Evolutionary conservation across 2,329 filamentous ascomycete species (phyloP), one percentile per base, ranked within the genome.

Genomic region (Pseudogymnoascus sp.): DNA sequence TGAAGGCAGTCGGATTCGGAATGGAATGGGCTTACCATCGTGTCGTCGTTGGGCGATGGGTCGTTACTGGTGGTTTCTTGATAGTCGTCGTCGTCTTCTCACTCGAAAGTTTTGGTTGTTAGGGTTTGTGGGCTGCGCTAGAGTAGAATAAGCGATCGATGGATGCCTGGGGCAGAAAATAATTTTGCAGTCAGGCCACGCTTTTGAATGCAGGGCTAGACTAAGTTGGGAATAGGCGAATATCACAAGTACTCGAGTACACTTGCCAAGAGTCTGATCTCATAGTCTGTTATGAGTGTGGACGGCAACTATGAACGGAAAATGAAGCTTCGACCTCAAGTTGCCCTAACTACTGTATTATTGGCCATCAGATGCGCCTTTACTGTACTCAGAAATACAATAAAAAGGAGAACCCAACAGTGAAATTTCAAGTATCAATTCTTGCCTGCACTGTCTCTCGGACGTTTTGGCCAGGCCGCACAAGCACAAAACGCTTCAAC

Each of bases 41-140:
- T 70, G 68, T 44, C 62, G 64, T 59, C 59, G 63, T 60, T 64
- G 62, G 40, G 44, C 21, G 64, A 67, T 66, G 62, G 38, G 62
- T 63, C 56, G 62, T 63, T 60, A 60, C 38, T 60, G 59, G 59
- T 60, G 59, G 38, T 60, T 26, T 38, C 38, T 60, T 60, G 59
- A 38, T 60, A 31, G 59, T 60, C 59, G 59, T 60, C 59, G 59
- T 60, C 59, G 59, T 60, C 59, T 38, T 60, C 38, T 62, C 60
- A 60, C 33, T 26, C 59, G 38, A 60, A 60, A 60, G 59, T 60
- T 60, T 60, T 60, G 59, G 59, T 38, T 38, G 33, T 60, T 42
- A 38, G 59, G 38, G 59, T 38, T 60, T 60, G 59, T 60, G 59
- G 35, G 59, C 35, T 60, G 59, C 59, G 59, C 59, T 60, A 60